Conservation (phyloP, 257 asterid genomes). For the Solanum verrucosum region DNA sequence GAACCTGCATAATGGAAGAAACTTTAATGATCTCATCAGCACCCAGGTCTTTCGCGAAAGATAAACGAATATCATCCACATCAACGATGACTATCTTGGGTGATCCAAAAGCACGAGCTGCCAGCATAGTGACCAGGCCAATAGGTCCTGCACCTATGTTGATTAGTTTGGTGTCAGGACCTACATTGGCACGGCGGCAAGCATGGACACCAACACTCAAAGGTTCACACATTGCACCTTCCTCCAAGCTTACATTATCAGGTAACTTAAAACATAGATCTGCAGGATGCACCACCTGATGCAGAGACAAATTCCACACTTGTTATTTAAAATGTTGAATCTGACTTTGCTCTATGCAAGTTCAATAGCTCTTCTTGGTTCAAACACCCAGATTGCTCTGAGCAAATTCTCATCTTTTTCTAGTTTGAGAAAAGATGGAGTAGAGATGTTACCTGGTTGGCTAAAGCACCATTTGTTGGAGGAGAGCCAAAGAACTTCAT, state of each 20-base stretch:
- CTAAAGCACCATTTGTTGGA: slow-evolving; percentile 31
- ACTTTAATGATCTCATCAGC: slow-evolving; percentile 67
- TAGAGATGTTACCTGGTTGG: slow-evolving; percentile 22
- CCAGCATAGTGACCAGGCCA: slow-evolving; percentile 69
- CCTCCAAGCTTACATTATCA: slow-evolving; percentile 77
- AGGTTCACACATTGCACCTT: slow-evolving; percentile 92
- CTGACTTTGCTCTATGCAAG: too few species aligned
- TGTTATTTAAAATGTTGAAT: neutral
- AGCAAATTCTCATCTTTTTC: neutral
- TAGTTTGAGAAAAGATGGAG: neutral
- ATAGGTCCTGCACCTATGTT: slow-evolving; percentile 89
- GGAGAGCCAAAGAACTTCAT: slow-evolving; percentile 35
- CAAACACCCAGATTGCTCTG: neutral
- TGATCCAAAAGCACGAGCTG: slow-evolving; percentile 83
- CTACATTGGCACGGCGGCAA: slow-evolving; percentile 69
- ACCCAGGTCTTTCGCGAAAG: slow-evolving; percentile 68
- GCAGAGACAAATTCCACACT: neutral
- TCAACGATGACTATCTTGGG: slow-evolving; percentile 65
- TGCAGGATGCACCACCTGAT: slow-evolving; percentile 59
- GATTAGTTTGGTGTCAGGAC: slow-evolving; percentile 68
- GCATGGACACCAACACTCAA: slow-evolving; percentile 86
- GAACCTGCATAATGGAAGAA: slow-evolving; percentile 42
- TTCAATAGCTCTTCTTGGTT: too few species aligned
- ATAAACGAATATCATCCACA: slow-evolving; percentile 59
- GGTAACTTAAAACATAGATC: slow-evolving; percentile 73